Base-by-base conservation (phyloP, 2,329 filamentous ascomycete species). In the Ampelomyces quisqualis region DNA sequence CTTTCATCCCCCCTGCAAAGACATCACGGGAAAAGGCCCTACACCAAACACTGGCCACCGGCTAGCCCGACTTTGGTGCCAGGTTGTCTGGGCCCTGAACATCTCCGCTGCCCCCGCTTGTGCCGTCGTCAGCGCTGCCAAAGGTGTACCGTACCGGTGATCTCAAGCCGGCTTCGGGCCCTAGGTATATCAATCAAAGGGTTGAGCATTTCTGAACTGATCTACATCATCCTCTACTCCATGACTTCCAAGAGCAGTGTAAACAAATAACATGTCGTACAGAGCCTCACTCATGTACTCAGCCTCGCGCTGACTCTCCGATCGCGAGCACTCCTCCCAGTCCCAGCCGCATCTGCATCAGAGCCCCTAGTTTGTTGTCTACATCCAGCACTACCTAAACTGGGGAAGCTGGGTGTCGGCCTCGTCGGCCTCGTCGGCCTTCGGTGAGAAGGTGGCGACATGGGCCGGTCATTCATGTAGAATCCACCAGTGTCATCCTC, bases 251-350 rank as follows among this genome's bases (percentile, higher is more conserved):
- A n/a, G n/a, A n/a, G n/a, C n/a, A n/a, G n/a, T n/a, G n/a, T n/a
- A n/a, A n/a, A n/a, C n/a, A n/a, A n/a, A n/a, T n/a, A n/a, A n/a
- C n/a, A n/a, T n/a, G n/a, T n/a, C n/a, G n/a, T n/a, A n/a, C n/a
- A n/a, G n/a, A n/a, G n/a, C n/a, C n/a, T n/a, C n/a, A n/a, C n/a
- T 45, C 24, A 43, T 18, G 18, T 38, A 23, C 42, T 51, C 38
- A 45, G 14, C 30, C 34, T 40, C 8, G 32, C 40, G 23, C 50
- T 67, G 5, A 34, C 47, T 41, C 45, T 52, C 29, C 57, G 34
- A 52, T 64, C 58, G 30, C 44, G 38, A 7, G 58, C 58, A 38
- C 55, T 61, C 28, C 58, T 50, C 1, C 58, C 59, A 7, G 57
- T 56, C 15, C 56, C 60, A 1, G 40, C 43, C 15, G 31, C 21